A percentile compares a stretch with the other conserved stretches of the same genome.
phyloP scores from a whole-genome alignment of 2,329 filamentous ascomycete genomes.

The Trichoderma endophyticum region DNA sequence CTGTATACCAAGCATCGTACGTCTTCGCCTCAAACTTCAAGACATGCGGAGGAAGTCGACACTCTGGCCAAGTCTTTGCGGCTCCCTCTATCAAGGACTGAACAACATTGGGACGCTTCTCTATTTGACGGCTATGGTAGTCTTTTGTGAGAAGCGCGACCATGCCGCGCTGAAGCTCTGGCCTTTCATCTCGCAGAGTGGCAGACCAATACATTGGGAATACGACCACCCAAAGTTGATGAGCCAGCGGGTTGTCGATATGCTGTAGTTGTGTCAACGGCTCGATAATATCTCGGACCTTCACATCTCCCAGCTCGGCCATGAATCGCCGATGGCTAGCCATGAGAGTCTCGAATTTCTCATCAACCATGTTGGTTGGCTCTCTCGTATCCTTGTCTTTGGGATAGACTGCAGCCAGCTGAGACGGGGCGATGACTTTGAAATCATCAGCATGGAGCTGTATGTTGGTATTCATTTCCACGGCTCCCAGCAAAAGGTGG shows the following conservation, averaged over 20 bases:
- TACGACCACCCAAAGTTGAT: slow-evolving; percentile 84
- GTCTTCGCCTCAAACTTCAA: slow-evolving; percentile 93
- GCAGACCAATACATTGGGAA: slow-evolving; percentile 96
- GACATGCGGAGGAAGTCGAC: slow-evolving; percentile 91
- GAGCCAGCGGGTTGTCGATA: slow-evolving; percentile 73
- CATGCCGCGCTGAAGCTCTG: slow-evolving; percentile 85
- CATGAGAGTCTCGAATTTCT: slow-evolving; percentile 77
- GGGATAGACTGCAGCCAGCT: slow-evolving; percentile 68
- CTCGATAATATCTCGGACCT: slow-evolving; percentile 82
- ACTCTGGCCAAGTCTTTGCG: slow-evolving; percentile 77
- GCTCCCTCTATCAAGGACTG: slow-evolving; percentile 88
- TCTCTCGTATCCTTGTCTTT: slow-evolving; percentile 70
- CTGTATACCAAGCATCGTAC: slow-evolving; percentile 97
- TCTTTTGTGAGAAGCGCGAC: slow-evolving; percentile 91
- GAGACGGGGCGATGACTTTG: slow-evolving; percentile 68
- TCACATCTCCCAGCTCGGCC: slow-evolving; percentile 77
- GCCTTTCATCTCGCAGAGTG: slow-evolving; percentile 79
- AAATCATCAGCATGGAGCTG: slow-evolving; percentile 84
- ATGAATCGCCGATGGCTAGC: slow-evolving; percentile 78
- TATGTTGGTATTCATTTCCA: slow-evolving; percentile 78
- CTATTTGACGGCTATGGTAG: slow-evolving; percentile 89
- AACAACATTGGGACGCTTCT: slow-evolving; percentile 92
- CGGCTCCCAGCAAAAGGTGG: slow-evolving; percentile 84
- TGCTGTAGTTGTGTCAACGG: slow-evolving; percentile 92
- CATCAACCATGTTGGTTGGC: slow-evolving; percentile 71